These are phyloP conservation scores for Cucumis hystrix DNA, from an alignment of 306 rosid species.

Conservation along the genomic window DNA sequence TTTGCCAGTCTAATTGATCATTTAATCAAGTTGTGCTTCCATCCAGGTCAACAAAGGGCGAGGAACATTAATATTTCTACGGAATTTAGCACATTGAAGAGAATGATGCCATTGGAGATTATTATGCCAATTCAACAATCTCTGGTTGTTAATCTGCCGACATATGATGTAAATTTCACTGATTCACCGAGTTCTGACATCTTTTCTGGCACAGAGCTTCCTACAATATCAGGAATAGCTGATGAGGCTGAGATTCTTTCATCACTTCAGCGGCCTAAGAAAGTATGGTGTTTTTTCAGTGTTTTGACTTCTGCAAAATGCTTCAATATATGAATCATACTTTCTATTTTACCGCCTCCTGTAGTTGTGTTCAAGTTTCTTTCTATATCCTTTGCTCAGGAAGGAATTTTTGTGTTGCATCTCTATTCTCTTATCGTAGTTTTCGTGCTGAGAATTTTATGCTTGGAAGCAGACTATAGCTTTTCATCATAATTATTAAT, in stretches of 20 bases:
- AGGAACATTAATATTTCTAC: slow-evolving; percentile 67
- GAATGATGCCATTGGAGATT: slow-evolving; percentile 98
- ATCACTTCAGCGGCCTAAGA: slow-evolving; percentile 94
- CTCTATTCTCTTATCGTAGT: neutral
- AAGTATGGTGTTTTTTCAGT: slow-evolving; percentile 33
- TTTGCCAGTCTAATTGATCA: slow-evolving; percentile 86
- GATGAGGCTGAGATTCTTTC: slow-evolving; percentile 98
- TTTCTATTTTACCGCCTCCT: neutral
- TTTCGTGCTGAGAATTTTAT: neutral
- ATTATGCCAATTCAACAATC: slow-evolving; percentile 91
- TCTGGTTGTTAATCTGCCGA: slow-evolving; percentile 73
- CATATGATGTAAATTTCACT: slow-evolving; percentile 47
- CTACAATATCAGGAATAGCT: slow-evolving; percentile 75
- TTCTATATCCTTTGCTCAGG: neutral
- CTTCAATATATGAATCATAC: neutral
- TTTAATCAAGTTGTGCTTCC: slow-evolving; percentile 84
- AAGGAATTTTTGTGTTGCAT: neutral
- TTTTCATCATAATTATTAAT: neutral
- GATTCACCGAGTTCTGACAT: slow-evolving; percentile 49
- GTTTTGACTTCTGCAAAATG: neutral
- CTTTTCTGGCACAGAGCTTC: slow-evolving; percentile 75
- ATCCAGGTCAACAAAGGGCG: slow-evolving; percentile 72
- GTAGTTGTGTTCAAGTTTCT: neutral
- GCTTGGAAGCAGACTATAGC: neutral
- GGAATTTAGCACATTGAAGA: slow-evolving; percentile 83